These are phyloP conservation scores for Annulohypoxylon moriforme DNA, from an alignment of 495 filamentous ascomycete species.

Conservation along the genomic window DNA sequence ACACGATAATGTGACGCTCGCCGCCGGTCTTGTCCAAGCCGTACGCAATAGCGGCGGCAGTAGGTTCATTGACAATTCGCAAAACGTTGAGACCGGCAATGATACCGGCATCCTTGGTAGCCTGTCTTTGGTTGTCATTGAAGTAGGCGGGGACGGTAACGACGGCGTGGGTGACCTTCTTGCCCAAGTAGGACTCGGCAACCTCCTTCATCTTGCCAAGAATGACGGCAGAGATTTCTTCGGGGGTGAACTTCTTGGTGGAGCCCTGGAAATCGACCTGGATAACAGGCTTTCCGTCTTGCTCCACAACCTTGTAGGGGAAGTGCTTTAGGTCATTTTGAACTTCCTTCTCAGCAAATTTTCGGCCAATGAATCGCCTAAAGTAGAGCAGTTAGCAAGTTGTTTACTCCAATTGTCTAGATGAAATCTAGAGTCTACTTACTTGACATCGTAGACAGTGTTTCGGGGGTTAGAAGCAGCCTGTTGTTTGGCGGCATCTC, in stretches of 20 bases:
- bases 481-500: constrained; percentile 99
- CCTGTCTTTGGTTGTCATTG: constrained; percentile 98
- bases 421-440: constrained; percentile 52
- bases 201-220: constrained; percentile 98
- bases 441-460: constrained; percentile 96
- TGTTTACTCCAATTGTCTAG: background rate
- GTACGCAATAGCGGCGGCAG: constrained; percentile 88
- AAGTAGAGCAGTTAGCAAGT: constrained; percentile 37
- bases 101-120: constrained; percentile 95
- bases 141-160: constrained; percentile 99
- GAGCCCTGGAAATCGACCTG: constrained; percentile 79
- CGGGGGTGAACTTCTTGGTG: constrained; percentile 83
- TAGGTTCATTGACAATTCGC: constrained; percentile 96
- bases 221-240: constrained; percentile 89
- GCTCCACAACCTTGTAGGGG: constrained; percentile 85
- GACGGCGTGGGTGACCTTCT: constrained; percentile 96
- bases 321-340: constrained; percentile 90
- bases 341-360: constrained; percentile 85
- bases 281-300: constrained; percentile 84
- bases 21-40: constrained; percentile 87
- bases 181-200: constrained; percentile 91
- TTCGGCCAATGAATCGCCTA: constrained; percentile 91
- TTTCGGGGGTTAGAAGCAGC: constrained; percentile 89
- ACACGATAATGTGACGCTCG: constrained; percentile 93
- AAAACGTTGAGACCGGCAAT: constrained; percentile 97